These are phyloP conservation scores for Voacanga thouarsii DNA, from an alignment of 257 asterid species.

Conservation along the genomic window DNA sequence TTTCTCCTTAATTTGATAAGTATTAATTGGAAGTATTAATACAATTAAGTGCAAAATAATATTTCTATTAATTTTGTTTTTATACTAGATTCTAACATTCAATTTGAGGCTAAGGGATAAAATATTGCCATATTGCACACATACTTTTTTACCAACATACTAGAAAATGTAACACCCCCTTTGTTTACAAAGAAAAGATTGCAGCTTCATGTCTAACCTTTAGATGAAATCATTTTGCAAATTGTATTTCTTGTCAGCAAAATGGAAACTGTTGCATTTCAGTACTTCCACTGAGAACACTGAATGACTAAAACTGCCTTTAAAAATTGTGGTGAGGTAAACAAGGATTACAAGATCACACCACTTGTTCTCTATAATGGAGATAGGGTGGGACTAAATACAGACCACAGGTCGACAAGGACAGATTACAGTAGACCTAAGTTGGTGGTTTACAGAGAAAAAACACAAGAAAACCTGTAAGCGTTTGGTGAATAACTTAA, in stretches of 20 bases:
- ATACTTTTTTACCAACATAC: too few relatives aligned
- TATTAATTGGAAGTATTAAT: too few relatives aligned
- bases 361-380: slow-evolving; percentile 43
- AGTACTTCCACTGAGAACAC: not conserved
- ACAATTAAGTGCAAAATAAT: too few relatives aligned
- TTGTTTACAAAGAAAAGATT: too few relatives aligned
- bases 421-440: slow-evolving; percentile 7
- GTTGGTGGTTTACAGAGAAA: slow-evolving; percentile 1
- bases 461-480: not conserved
- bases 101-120: too few relatives aligned
- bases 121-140: too few relatives aligned
- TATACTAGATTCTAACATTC: too few relatives aligned
- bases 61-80: too few relatives aligned
- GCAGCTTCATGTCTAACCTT: too few relatives aligned
- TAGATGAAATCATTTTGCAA: not conserved
- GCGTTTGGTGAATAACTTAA: not conserved
- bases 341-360: slow-evolving; percentile 29
- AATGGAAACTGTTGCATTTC: not conserved
- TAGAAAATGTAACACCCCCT: too few relatives aligned
- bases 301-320: not conserved
- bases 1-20: too few relatives aligned
- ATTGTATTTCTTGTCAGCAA: not conserved
- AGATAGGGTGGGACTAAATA: slow-evolving; percentile 38
- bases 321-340: not conserved
- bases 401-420: slow-evolving; percentile 7